Evolutionary conservation across 495 filamentous ascomycete genomes (phyloP).

Genomic region (Aspergillus olivimuriae): DNA sequence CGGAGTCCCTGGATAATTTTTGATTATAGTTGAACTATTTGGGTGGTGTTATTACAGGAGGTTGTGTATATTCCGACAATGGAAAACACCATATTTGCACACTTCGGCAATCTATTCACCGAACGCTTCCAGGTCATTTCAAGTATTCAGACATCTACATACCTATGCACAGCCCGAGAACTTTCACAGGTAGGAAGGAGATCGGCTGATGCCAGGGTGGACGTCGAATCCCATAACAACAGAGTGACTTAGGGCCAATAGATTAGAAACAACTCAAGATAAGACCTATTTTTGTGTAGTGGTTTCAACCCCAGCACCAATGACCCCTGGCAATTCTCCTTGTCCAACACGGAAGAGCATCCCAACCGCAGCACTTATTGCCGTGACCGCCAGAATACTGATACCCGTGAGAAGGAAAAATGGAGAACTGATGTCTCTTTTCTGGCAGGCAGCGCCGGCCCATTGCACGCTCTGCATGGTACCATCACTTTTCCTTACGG

Average conservation of each 20-base stretch:
- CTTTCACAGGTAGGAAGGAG: no score
- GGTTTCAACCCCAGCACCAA: slow-evolving; percentile 74
- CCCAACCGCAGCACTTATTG: slow-evolving; percentile 60
- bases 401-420: slow-evolving; percentile 81
- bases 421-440: slow-evolving; percentile 77
- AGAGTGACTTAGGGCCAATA: no score
- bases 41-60: background rate
- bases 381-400: slow-evolving; percentile 53
- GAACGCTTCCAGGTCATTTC: no score
- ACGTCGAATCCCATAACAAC: no score
- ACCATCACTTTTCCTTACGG: slow-evolving; percentile 41
- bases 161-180: no score
- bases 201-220: no score
- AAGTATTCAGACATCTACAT: no score
- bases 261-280: no score
- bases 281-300: slow-evolving; percentile 34
- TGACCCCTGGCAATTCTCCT: slow-evolving; percentile 74
- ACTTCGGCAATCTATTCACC: no score
- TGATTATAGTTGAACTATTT: background rate
- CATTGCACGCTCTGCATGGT: slow-evolving; percentile 52
- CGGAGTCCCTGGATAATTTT: no score
- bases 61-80: background rate
- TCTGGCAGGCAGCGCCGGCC: slow-evolving; percentile 85
- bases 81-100: no score
- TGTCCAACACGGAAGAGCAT: slow-evolving; percentile 73